Percentiles rank a stretch among this genome's conserved stretches.
phyloP scores from a whole-genome alignment of 2,329 filamentous ascomycete species.

The Pseudocercospora eumusae region DNA sequence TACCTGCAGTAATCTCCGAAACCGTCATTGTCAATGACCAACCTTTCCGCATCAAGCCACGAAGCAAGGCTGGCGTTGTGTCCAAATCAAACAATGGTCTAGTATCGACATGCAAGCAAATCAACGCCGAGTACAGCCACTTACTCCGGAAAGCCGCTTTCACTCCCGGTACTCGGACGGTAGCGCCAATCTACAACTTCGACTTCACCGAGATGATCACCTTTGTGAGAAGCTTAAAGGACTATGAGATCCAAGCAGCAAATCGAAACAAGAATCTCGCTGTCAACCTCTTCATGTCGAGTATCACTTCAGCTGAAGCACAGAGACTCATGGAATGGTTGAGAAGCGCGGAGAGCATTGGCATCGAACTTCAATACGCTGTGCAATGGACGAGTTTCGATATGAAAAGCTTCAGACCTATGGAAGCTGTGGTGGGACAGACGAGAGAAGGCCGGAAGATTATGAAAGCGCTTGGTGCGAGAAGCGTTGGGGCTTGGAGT shows the following conservation, averaged over 20 bases:
- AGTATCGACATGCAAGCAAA: slow-evolving; percentile 21
- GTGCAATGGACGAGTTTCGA: slow-evolving; percentile 25
- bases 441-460: slow-evolving; percentile 25
- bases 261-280: slow-evolving; percentile 25
- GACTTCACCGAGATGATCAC: slow-evolving; percentile 23
- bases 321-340: slow-evolving; percentile 22
- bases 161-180: slow-evolving; percentile 19
- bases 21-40: slow-evolving; percentile 25
- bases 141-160: slow-evolving; percentile 27
- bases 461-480: slow-evolving; percentile 14
- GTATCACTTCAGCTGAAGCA: slow-evolving; percentile 3
- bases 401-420: slow-evolving; percentile 6
- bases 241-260: slow-evolving; percentile 19
- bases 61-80: neutral
- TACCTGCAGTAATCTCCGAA: slow-evolving; percentile 22
- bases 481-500: slow-evolving; percentile 19
- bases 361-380: slow-evolving; percentile 21
- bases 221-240: slow-evolving; percentile 21
- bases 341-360: slow-evolving; percentile 9
- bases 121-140: slow-evolving; percentile 23
- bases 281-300: slow-evolving; percentile 18
- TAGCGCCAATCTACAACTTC: slow-evolving; percentile 24
- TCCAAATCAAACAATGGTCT: slow-evolving; percentile 13
- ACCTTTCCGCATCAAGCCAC: slow-evolving; percentile 22
- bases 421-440: slow-evolving; percentile 19